These are phyloP conservation scores for Exophiala bonariae DNA, from an alignment of 2,329 filamentous ascomycete genomes.

Conservation along the genomic window DNA sequence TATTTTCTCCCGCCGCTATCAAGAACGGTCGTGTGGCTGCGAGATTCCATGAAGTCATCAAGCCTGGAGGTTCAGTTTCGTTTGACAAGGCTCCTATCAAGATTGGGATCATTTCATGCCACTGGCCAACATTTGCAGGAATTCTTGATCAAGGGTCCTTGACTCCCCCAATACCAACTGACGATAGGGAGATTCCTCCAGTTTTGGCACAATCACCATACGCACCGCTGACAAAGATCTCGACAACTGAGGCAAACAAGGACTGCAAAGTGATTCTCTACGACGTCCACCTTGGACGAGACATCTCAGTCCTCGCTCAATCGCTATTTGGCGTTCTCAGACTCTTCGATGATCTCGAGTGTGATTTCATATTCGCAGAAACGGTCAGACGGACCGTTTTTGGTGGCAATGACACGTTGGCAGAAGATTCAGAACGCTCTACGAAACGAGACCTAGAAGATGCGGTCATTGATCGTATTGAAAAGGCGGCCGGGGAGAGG, in stretches of 20 bases:
- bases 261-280: conserved; percentile 42
- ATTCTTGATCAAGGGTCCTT: conserved; percentile 1
- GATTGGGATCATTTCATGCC: conserved; percentile 30
- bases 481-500: conserved; percentile 2
- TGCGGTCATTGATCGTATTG: conserved; percentile 4
- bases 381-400: conserved; percentile 58
- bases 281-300: conserved; percentile 71
- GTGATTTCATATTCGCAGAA: conserved; percentile 86
- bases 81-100: conserved; percentile 36
- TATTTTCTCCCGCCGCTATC: conserved; percentile 56
- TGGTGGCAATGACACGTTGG: not conserved
- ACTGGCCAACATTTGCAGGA: conserved; percentile 30
- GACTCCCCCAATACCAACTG: not conserved
- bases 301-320: conserved; percentile 74
- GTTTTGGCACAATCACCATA: conserved; percentile 4
- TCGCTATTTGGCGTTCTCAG: conserved; percentile 85
- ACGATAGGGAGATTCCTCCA: not conserved
- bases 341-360: conserved; percentile 76
- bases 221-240: conserved; percentile 6
- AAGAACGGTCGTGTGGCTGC: conserved; percentile 7
- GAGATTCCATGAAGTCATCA: conserved; percentile 17
- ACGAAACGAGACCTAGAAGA: conserved; percentile 2
- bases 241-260: conserved; percentile 17
- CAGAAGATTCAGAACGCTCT: not conserved
- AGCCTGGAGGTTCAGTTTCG: conserved; percentile 31